A percentile compares a stretch with the other conserved stretches of the same genome.
Evolutionary conservation across 169 alveolate species (phyloP).

Genomic region (Plasmodium cynomolgi): DNA sequence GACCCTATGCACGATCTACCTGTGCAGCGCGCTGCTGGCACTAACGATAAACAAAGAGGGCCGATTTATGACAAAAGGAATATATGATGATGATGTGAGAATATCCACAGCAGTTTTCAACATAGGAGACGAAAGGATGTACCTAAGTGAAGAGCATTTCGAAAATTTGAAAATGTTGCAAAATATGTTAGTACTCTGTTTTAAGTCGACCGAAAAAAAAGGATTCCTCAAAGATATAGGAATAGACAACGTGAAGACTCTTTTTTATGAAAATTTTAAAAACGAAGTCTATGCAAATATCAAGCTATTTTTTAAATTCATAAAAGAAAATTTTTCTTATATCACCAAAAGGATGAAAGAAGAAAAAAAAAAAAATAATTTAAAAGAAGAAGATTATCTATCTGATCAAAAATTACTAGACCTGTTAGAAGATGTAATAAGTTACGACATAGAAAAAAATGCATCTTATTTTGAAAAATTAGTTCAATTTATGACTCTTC

Average conservation of each 20-base stretch:
- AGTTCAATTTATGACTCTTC: neutral
- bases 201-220: conserved; percentile 1
- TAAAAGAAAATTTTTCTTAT: conserved; percentile 12
- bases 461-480: conserved; percentile 2
- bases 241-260: neutral
- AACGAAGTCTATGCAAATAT: conserved; percentile 5
- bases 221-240: neutral
- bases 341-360: neutral
- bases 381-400: neutral
- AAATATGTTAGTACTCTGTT: neutral
- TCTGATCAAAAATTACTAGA: neutral
- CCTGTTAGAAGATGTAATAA: conserved; percentile 13
- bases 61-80: neutral
- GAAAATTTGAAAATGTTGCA: conserved; percentile 5
- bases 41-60: neutral
- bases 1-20: neutral
- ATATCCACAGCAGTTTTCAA: neutral
- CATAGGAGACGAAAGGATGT: neutral
- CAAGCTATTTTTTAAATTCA: conserved; percentile 7
- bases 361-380: conserved; percentile 7
- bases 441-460: conserved; percentile 23
- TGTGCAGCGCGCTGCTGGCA: neutral
- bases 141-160: conserved; percentile 6
- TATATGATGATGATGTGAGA: neutral
- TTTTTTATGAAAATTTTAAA: conserved; percentile 31